Evolutionary conservation across 140 eudicot genomes (phyloP), one percentile per base, ranked within the genome.

Genomic region (Ambrosia hybrid): DNA sequence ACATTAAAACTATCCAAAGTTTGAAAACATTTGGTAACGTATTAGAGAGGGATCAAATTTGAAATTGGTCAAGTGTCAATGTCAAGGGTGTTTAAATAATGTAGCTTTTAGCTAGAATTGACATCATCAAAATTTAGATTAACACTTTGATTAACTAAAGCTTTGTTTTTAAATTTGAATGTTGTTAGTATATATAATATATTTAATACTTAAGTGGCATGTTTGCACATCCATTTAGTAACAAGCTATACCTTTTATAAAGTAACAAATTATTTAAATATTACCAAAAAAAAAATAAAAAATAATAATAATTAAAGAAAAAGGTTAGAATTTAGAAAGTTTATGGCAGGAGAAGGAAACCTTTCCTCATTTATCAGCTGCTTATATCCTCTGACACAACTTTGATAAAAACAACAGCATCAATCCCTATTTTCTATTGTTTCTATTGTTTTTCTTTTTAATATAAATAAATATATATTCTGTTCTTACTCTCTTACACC

Each of bases 291-390:
- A 68, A 12, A 69, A 13, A 71, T 21, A 21, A 69, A 52, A 65
- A 12, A 1, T 49, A 69, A 72, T 59, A 52, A 21, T 57, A 78
- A 38, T 21, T 34, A 53, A 73, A 48, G 5, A 16, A 53, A 4
- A 39, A 52, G 57, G 39, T 16, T 62, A 67, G 62, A 65, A 78
- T 63, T 16, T 62, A 67, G 62, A 65, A 78, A 71, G 34, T 45
- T 68, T 72, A 67, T 59, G 68, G 83, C 41, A 64, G 76, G 67
- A 65, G 88, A 85, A 66, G 84, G 39, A 51, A 62, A 83, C 91
- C 87, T 84, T 84, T 72, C 91, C 93, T 86, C 90, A 88, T 82
- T 86, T 83, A 82, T 86, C 88, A 77, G 75, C 83, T 79, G 88
- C 66, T 84, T 77, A 76, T 75, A 79, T 81, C 76, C 80, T 86